Evolutionary conservation across 805 yeast species (phyloP), one percentile per base, ranked within the genome.

Genomic region (Metschnikowia aberdeeniae): DNA sequence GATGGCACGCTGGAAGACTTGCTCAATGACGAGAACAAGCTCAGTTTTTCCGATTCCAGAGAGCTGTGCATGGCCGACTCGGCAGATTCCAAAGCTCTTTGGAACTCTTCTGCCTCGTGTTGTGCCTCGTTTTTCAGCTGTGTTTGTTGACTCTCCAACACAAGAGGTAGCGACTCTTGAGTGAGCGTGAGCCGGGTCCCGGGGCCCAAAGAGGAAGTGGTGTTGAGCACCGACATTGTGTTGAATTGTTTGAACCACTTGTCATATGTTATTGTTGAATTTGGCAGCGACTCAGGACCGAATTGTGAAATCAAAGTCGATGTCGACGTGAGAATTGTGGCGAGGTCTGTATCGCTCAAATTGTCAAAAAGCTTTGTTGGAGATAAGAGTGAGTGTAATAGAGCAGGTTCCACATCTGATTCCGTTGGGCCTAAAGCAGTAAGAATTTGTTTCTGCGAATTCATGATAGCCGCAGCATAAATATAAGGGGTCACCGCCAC

Each of bases 401-500:
- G 32, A 43, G 70, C 74, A 19, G 46, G 50, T 42, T 70, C 75
- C 5, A 66, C 53, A 11, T 40, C 42, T 4, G 42, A 22, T 10
- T 22, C 20, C 35, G 32, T 12, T 29, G 13, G n/a, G 32, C 35
- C 24, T 26, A 39, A 20, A 12, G 34, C 22, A 20, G 35, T 11
- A 14, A 31, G 3, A 30, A 39, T 39, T 14, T 22, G 22, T 11
- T 39, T 68, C 51, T 76, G 78, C 39, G 71, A 72, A 26, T 64
- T 58, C 1, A 77, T 34, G 24, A 87, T 55, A 5, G 82, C 61
- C 14, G 87, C 66, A 1, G 75, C 77, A 60, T 86, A 89, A 13
- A 89, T 57, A 50, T 84, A 81, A 9, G 87, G 56, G 5, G 79
- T 75, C 12, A 75, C 65, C 2, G 72, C 55, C 44, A 86, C 75